Percentiles rank a stretch among this genome's conserved stretches.
phyloP scores from a whole-genome alignment of 768 basidiomycete species.

The Paxillus ammoniavirescens region DNA sequence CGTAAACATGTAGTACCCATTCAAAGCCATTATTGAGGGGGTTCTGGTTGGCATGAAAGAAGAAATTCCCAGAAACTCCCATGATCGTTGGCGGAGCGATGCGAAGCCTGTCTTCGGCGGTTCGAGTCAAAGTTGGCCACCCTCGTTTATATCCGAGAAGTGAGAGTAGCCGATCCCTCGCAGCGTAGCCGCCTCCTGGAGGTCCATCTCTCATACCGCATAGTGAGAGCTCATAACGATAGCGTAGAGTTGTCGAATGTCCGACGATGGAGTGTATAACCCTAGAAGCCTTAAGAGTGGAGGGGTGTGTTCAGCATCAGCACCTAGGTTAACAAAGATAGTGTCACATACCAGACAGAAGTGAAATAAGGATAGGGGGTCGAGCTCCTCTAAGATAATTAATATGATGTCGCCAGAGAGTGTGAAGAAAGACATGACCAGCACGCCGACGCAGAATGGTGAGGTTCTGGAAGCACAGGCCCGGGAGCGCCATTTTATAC shows the following conservation, averaged over 20 bases:
- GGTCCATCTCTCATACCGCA: constrained; percentile 31
- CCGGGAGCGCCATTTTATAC: constrained; percentile 26
- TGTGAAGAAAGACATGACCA: constrained; percentile 35
- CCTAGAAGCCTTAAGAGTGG: constrained; percentile 22
- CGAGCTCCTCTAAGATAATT: constrained; percentile 33
- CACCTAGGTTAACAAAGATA: neutral
- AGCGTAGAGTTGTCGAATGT: constrained; percentile 29
- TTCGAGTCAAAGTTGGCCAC: constrained; percentile 32
- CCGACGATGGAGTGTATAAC: constrained; percentile 19
- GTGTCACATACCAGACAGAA: constrained; percentile 27
- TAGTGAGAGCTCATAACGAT: constrained; percentile 30
- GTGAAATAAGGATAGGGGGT: constrained; percentile 31
- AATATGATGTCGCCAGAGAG: constrained; percentile 30
- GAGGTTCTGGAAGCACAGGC: constrained; percentile 5
- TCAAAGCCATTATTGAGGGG: constrained; percentile 30
- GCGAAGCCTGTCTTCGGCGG: constrained; percentile 29
- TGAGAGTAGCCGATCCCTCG: constrained; percentile 25
- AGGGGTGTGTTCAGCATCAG: neutral
- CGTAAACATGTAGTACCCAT: constrained; percentile 33
- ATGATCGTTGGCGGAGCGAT: constrained; percentile 33
- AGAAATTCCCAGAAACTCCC: constrained; percentile 30
- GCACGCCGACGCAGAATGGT: constrained; percentile 30
- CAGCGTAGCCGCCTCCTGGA: constrained; percentile 11
- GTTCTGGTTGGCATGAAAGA: constrained; percentile 34
- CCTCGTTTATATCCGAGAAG: constrained; percentile 32